These are phyloP conservation scores for Cyclotella atomus DNA, from an alignment of 108 stramenopile genomes.

Conservation along the genomic window DNA sequence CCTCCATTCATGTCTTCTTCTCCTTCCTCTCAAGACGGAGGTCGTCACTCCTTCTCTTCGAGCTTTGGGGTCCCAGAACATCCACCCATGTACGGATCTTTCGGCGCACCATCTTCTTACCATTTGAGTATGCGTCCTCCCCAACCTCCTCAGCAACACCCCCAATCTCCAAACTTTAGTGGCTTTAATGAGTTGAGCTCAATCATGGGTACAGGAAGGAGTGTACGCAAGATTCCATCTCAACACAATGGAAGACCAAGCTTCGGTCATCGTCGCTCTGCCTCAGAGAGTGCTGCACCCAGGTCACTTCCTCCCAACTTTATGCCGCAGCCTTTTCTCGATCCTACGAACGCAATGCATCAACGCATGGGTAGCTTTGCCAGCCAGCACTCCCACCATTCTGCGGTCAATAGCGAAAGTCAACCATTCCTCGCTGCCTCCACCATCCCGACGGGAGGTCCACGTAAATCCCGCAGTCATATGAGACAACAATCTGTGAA, in stretches of 20 bases:
- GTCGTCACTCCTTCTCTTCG: background rate
- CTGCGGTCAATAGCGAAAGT: background rate
- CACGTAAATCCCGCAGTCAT: constrained; percentile 51
- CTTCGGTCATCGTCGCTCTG: background rate
- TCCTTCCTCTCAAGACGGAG: constrained; percentile 4
- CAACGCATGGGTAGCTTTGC: constrained; percentile 2
- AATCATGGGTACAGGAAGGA: constrained; percentile 23
- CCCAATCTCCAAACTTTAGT: constrained; percentile 11
- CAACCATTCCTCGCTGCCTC: background rate
- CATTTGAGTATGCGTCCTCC: constrained; percentile 14
- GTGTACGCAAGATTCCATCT: background rate
- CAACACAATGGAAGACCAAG: background rate
- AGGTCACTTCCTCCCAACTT: background rate
- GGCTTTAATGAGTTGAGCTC: constrained; percentile 39
- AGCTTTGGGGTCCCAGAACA: background rate
- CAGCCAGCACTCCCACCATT: constrained; percentile 11
- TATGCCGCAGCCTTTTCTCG: background rate
- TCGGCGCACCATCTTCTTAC: background rate
- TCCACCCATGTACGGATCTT: constrained; percentile 11
- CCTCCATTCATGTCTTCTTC: constrained; percentile 1
- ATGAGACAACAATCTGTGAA: constrained; percentile 82
- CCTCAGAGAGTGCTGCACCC: constrained; percentile 4
- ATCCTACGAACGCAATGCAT: background rate
- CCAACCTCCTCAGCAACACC: background rate
- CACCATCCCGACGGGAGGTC: background rate